Base-by-base conservation (phyloP, 768 basidiomycete species). In the Trametopsis cervina region DNA sequence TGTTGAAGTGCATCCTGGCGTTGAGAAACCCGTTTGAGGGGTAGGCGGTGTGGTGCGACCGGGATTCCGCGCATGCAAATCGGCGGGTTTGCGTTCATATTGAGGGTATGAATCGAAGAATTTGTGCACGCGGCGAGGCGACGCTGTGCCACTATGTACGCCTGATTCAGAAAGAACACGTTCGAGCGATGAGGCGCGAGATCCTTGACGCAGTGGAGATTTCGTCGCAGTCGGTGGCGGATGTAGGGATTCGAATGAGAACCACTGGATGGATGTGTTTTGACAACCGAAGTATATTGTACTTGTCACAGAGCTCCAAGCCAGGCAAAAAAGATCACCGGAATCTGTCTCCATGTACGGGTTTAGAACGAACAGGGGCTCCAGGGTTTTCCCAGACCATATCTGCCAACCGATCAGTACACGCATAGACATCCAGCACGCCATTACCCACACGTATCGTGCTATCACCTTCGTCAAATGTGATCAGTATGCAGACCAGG, bases 231-330 rank as follows among this genome's bases (percentile, higher is more conserved):
- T 17, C 10, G 38, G 4, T 13, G 15, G 38, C 1, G 33, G n/a
- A 5, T 25, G 29, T 21, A 23, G 24, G 23, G 44, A 40, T 24
- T 51, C 44, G 61, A 93, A 89, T 56, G 77, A 69, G 61, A 83
- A 80, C 90, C 90, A 96, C 59, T 96, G 90, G 23, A 96, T 72
- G 11, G 90, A 93, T 1, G 93, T 93, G 61, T 92, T 89, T 65
- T 96, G 89, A 60, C 90, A 93, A 20, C 93, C 93, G 27, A 95
- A 71, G 62, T 85, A 95, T 24, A 95, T 68, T 0, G 83, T 85
- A 49, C 81, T 80, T 21, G 81, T 67, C 18, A 70, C 59, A 1
- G 81, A 72, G 6, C 80, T 84, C 87, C 88, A 96, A 0, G 78
- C 76, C 0, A 95, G 70, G 29, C 86, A 90, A 66, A 89, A 94